phyloP scores from a whole-genome alignment of 2,329 filamentous ascomycete genomes.

The Cytospora schulzeri region DNA sequence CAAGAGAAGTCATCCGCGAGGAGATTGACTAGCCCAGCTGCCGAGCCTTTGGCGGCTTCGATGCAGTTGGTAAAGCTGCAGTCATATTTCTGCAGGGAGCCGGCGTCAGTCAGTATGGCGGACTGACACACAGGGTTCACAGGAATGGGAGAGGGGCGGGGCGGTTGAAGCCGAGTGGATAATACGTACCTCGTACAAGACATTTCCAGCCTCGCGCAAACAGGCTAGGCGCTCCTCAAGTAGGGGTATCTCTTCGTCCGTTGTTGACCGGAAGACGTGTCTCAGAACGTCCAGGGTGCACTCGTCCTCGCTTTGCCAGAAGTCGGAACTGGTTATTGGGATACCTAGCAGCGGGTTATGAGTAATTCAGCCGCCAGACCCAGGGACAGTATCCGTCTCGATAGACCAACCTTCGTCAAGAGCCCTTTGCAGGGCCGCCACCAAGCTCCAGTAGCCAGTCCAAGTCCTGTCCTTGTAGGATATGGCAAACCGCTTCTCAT shows the following conservation, averaged over 20 bases:
- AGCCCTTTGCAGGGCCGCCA: slow-evolving; percentile 83
- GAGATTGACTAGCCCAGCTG: slow-evolving; percentile 82
- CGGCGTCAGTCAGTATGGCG: slow-evolving; percentile 31
- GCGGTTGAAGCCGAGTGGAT: not conserved
- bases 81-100: slow-evolving; percentile 64
- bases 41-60: slow-evolving; percentile 73
- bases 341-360: slow-evolving; percentile 57
- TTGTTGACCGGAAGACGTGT: slow-evolving; percentile 84
- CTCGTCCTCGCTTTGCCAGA: slow-evolving; percentile 77
- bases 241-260: slow-evolving; percentile 83
- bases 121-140: slow-evolving; percentile 28
- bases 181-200: slow-evolving; percentile 71
- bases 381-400: slow-evolving; percentile 26
- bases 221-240: slow-evolving; percentile 76
- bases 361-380: slow-evolving; percentile 12
- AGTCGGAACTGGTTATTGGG: slow-evolving; percentile 84
- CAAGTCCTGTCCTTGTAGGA: slow-evolving; percentile 79
- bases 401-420: slow-evolving; percentile 73
- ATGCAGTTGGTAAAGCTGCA: slow-evolving; percentile 76
- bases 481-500: slow-evolving; percentile 77
- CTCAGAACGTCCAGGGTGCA: slow-evolving; percentile 74
- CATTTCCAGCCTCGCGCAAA: slow-evolving; percentile 77
- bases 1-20: slow-evolving; percentile 80
- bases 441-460: slow-evolving; percentile 95
- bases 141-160: not conserved